phyloP scores from a whole-genome alignment of 2,329 filamentous ascomycete species.

The Apiospora aurea region DNA sequence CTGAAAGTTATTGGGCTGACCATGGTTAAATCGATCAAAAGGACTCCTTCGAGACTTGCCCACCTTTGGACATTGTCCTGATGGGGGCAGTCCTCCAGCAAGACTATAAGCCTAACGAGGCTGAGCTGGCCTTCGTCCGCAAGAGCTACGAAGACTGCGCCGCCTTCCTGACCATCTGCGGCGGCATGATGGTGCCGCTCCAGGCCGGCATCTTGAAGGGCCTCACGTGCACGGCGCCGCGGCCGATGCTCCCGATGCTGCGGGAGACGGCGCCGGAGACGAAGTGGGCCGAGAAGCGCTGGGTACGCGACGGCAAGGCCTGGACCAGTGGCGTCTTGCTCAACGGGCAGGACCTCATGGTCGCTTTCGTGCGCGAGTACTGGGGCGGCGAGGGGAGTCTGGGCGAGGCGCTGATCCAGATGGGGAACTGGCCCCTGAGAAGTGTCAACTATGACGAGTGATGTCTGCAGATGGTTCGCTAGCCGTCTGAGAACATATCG shows the following conservation, averaged over 20 bases:
- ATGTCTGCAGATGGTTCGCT: neutral
- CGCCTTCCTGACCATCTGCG: conserved; percentile 50
- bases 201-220: conserved; percentile 46
- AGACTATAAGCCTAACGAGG: conserved; percentile 40
- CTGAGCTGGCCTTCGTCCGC: conserved; percentile 46
- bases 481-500: neutral
- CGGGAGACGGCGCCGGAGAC: conserved; percentile 38
- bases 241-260: conserved; percentile 37
- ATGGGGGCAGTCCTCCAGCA: conserved; percentile 44
- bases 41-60: conserved; percentile 49
- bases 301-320: conserved; percentile 45
- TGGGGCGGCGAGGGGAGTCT: conserved; percentile 40
- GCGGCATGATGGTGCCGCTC: conserved; percentile 42
- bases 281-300: conserved; percentile 49
- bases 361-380: conserved; percentile 38
- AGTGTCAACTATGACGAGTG: conserved; percentile 43
- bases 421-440: conserved; percentile 38
- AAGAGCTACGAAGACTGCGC: conserved; percentile 43
- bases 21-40: conserved; percentile 28
- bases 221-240: conserved; percentile 48
- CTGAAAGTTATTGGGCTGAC: neutral
- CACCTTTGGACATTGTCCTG: conserved; percentile 49
- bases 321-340: conserved; percentile 46
- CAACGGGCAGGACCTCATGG: conserved; percentile 46
- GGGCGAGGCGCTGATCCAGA: conserved; percentile 31